Percentiles rank a stretch among this genome's conserved stretches.
phyloP scores from a whole-genome alignment of 768 basidiomycete genomes.

The Sistotremastrum suecicum region DNA sequence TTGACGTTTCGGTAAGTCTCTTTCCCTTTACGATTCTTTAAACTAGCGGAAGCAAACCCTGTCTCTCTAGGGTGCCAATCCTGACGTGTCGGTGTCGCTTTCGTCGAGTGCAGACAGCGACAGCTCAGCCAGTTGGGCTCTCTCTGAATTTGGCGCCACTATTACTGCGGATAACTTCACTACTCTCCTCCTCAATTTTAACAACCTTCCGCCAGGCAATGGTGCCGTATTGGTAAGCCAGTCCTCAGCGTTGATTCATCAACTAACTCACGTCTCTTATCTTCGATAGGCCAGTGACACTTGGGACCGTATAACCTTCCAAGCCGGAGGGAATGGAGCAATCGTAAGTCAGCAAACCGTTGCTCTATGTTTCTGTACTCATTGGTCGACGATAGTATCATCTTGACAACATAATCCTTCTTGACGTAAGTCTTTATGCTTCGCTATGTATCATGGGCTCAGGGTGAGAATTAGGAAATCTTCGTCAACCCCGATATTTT shows the following conservation, averaged over 20 bases:
- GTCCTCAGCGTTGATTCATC: background rate
- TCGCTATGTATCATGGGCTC: background rate
- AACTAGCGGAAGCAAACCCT: background rate
- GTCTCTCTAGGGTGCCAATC: constrained; percentile 25
- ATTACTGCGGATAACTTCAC: constrained; percentile 26
- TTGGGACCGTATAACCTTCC: constrained; percentile 38
- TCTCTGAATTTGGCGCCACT: constrained; percentile 27
- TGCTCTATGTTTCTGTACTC: background rate
- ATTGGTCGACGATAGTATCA: constrained; percentile 18
- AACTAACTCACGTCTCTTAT: background rate
- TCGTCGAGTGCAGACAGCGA: constrained; percentile 24
- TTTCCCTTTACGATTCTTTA: background rate
- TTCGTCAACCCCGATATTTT: constrained; percentile 32
- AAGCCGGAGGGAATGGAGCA: constrained; percentile 32
- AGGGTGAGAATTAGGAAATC: constrained; percentile 19
- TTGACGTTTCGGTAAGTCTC: constrained; percentile 29
- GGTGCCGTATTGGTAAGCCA: constrained; percentile 20
- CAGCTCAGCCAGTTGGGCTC: constrained; percentile 24
- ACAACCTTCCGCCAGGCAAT: constrained; percentile 25
- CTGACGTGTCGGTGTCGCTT: constrained; percentile 28
- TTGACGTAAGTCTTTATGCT: constrained; percentile 17
- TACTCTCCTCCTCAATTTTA: constrained; percentile 33
- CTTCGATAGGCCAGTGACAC: constrained; percentile 20
- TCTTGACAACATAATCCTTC: constrained; percentile 34
- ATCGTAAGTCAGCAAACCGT: constrained; percentile 4